Conservation (phyloP, 1,284 basidiomycete species). For the Apiotrichum gamsii region DNA sequence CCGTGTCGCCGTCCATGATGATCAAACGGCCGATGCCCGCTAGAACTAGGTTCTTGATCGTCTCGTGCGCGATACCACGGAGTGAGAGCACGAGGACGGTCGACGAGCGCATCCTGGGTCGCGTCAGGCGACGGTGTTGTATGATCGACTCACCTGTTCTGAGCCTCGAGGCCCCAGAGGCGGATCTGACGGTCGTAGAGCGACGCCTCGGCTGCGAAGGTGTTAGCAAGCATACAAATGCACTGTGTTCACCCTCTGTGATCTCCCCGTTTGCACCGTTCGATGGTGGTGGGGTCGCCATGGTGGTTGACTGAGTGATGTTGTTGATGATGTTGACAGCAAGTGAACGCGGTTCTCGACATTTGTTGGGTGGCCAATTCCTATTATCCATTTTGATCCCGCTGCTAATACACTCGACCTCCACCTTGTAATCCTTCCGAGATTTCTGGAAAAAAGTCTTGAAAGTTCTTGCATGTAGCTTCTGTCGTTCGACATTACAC, state of each 20-base stretch:
- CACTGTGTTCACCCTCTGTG: conserved; percentile 36
- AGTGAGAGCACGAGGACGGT: conserved; percentile 80
- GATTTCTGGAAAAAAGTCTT: conserved; percentile 1
- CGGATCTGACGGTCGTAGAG: conserved; percentile 96
- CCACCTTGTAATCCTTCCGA: conserved; percentile 1
- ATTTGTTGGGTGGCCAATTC: no score
- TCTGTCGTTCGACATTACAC: no score
- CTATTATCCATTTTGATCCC: background rate
- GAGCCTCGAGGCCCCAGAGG: conserved; percentile 94
- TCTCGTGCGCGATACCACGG: conserved; percentile 83
- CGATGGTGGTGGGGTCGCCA: no score
- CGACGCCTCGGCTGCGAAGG: conserved; percentile 72
- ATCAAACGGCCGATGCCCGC: conserved; percentile 56
- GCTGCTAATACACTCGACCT: conserved; percentile 7
- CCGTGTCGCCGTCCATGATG: conserved; percentile 52
- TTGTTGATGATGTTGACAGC: background rate
- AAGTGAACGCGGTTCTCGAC: no score
- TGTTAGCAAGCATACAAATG: conserved; percentile 1
- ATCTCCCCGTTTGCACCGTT: conserved; percentile 27
- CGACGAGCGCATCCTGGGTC: conserved; percentile 84
- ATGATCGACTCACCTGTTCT: conserved; percentile 80
- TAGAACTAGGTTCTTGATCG: conserved; percentile 78
- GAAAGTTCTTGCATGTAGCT: background rate
- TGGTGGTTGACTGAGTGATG: no score
- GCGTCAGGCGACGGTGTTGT: background rate